Percentiles rank a stretch among this genome's conserved stretches.
These are phyloP conservation scores for Candida parachauliodes DNA, from an alignment of 805 yeast species.

Conservation along the genomic window DNA sequence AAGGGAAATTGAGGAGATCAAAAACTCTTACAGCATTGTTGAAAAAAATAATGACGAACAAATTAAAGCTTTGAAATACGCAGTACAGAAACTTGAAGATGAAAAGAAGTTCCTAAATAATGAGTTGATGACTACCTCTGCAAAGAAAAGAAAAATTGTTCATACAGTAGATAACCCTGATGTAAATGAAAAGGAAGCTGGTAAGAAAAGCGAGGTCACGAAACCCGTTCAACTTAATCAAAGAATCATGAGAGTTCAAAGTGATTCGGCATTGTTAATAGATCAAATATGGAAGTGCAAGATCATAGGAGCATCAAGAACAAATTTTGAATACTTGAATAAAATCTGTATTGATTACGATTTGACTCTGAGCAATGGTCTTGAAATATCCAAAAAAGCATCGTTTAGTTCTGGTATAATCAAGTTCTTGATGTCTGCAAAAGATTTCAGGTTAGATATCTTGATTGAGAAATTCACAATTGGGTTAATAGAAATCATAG, in stretches of 20 bases:
- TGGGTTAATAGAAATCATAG: constrained; percentile 22
- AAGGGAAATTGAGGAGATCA: constrained; percentile 30
- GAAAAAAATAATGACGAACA: constrained; percentile 28
- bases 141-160: constrained; percentile 17
- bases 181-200: neutral
- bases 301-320: constrained; percentile 32
- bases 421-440: constrained; percentile 41
- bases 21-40: constrained; percentile 14
- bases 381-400: constrained; percentile 21
- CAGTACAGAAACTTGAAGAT: constrained; percentile 38
- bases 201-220: neutral
- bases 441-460: constrained; percentile 48
- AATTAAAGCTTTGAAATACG: constrained; percentile 23
- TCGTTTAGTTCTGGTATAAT: constrained; percentile 36
- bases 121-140: constrained; percentile 28
- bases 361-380: constrained; percentile 12
- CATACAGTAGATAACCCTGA: neutral
- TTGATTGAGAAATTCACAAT: constrained; percentile 40
- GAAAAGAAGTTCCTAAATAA: constrained; percentile 40
- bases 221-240: constrained; percentile 7
- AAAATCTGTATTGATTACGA: constrained; percentile 28
- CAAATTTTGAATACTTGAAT: constrained; percentile 28
- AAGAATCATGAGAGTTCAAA: constrained; percentile 22
- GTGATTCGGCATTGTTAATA: constrained; percentile 30
- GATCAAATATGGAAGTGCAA: constrained; percentile 35